Evolutionary conservation across 331 rosid species (phyloP).

Genomic region (Acacia pycnantha): DNA sequence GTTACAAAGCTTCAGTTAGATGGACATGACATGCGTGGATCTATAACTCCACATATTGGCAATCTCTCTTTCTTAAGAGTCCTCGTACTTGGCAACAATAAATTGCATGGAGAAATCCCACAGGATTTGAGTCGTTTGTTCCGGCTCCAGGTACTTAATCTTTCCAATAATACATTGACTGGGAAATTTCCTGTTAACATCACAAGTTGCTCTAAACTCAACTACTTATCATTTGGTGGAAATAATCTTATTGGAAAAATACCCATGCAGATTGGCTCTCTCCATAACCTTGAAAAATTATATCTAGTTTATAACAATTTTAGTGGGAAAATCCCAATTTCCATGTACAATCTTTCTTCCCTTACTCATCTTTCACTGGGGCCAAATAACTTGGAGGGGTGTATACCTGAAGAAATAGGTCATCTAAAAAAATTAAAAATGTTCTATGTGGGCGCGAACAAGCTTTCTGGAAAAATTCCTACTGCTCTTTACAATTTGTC

Average conservation of each 20-base stretch:
- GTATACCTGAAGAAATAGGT: neutral
- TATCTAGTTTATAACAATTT: neutral
- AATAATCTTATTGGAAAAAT: neutral
- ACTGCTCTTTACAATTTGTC: conserved; percentile 31
- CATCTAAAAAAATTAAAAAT: rapidly evolving
- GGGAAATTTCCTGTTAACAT: neutral
- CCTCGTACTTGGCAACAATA: neutral
- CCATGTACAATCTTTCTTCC: neutral
- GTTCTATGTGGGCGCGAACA: rapidly evolving
- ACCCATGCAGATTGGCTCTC: neutral
- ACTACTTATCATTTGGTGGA: neutral
- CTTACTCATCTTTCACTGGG: rapidly evolving
- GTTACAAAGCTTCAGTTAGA: no score
- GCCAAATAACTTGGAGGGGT: neutral
- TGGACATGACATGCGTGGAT: no score
- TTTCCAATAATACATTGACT: neutral
- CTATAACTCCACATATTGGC: neutral
- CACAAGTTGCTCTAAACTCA: neutral
- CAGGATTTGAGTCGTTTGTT: neutral
- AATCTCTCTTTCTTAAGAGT: neutral
- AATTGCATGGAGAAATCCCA: neutral
- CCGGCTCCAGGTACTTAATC: neutral
- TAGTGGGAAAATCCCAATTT: neutral
- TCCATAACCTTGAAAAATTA: neutral
- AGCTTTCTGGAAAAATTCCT: conserved; percentile 21